A percentile compares a stretch with the other conserved stretches of the same genome.
Evolutionary conservation across 2,329 filamentous ascomycete genomes (phyloP).

Genomic region (Cercospora sp.): DNA sequence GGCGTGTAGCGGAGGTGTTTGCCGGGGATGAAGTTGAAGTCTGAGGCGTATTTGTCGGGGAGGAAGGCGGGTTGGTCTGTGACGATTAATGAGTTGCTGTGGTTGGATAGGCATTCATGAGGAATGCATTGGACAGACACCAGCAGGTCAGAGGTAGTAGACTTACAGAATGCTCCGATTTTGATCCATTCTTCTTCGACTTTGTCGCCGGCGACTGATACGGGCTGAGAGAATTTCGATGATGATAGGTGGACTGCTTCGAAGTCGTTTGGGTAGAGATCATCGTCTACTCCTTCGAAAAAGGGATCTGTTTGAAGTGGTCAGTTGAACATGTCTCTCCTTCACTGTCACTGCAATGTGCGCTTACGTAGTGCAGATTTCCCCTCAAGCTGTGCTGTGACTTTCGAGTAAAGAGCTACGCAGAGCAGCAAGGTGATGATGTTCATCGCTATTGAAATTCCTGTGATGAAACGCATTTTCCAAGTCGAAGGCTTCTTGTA

Average conservation of each 20-base stretch:
- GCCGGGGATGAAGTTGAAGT: not conserved
- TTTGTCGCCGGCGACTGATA: not conserved
- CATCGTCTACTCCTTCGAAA: not conserved
- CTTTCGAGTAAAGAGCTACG: too few relatives aligned
- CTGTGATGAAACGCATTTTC: too few relatives aligned
- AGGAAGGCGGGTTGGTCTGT: not conserved
- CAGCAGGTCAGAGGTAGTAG: not conserved
- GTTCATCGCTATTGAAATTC: too few relatives aligned
- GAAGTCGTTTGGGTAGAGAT: not conserved
- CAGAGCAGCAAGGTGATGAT: too few relatives aligned
- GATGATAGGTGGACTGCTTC: not conserved
- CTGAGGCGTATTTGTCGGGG: not conserved
- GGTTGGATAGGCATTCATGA: not conserved
- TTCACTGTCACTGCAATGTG: not conserved
- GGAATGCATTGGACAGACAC: not conserved
- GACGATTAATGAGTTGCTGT: too few relatives aligned
- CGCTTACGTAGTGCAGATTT: not conserved
- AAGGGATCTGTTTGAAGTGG: not conserved
- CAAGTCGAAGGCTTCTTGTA: too few relatives aligned
- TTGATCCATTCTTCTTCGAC: not conserved
- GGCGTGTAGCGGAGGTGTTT: not conserved
- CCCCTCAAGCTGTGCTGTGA: not conserved
- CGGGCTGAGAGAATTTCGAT: not conserved
- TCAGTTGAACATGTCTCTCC: not conserved
- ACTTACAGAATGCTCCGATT: not conserved